Base-by-base conservation (phyloP, 2,329 filamentous ascomycete genomes). In the Ophiostoma populinum region DNA sequence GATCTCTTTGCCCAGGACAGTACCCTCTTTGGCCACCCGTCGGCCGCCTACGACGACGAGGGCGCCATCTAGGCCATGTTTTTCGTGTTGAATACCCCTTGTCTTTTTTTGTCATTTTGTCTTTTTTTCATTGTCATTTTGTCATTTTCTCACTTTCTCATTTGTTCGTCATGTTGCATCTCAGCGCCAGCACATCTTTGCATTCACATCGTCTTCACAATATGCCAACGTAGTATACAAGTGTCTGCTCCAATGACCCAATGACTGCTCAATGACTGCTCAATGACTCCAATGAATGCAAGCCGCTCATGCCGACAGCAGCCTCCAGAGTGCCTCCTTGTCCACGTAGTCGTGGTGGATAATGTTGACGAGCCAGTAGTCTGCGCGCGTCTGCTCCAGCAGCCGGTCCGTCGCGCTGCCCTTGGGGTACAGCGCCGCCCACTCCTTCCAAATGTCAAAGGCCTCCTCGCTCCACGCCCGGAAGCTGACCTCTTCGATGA, bases 401-500 rank as follows among this genome's bases (percentile, higher is more conserved):
- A 94, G 61, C 49, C 67, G 70, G 46, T 77, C 75, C 40, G 76
- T 85, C 34, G 70, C 63, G 3, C 75, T 79, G 6, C 70, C 73
- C 32, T 75, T 67, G n/a, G 73, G 73, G 54, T 93, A 95, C 31
- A 94, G 79, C 45, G 80, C 68, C 41, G 80, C 75, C 90, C 90
- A 98, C 60, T 95, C 90, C 27, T 65, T 70, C 80, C 87, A 95
- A 49, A 95, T 93, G 21, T 78, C 79, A 59, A 90, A 98, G 1
- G 90, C 87, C 63, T 98, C 90, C 51, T 95, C 90, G 38, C 75
- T 70, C 90, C 90, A 98, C 2, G 90, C 90, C 35, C 95, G 64
- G 69, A 98, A 98, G 54, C 82, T 92, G 53, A 98, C 78, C 12
- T 83, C 92, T 59, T 98, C 90, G 35, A 98, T 90, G 47, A 98